A percentile compares a stretch with the other conserved stretches of the same genome.
These are phyloP conservation scores for Penicillium carneum DNA, from an alignment of 2,329 filamentous ascomycete genomes.

Conservation along the genomic window DNA sequence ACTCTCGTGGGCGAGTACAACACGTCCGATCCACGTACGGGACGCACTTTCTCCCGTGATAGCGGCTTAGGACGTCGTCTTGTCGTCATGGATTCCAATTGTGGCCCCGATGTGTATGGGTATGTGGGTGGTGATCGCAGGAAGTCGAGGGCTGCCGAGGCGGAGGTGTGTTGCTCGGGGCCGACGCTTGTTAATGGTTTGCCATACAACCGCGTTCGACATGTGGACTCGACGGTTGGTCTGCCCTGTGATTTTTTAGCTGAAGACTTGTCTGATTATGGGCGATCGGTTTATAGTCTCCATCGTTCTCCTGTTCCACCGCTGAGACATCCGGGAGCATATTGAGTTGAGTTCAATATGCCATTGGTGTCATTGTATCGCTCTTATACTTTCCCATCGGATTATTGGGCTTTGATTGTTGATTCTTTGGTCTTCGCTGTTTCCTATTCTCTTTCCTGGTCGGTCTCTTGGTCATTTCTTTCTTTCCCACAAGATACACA, in stretches of 20 bases:
- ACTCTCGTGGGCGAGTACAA: slow-evolving; percentile 30
- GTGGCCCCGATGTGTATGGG: slow-evolving; percentile 49
- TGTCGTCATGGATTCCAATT: slow-evolving; percentile 40
- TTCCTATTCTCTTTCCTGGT: slow-evolving; percentile 4
- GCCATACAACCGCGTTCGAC: slow-evolving; percentile 48
- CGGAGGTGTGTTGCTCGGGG: slow-evolving; percentile 36
- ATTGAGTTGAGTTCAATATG: slow-evolving; percentile 18
- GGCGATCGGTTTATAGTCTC: slow-evolving; percentile 27
- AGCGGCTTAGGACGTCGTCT: slow-evolving; percentile 25
- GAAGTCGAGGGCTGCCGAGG: slow-evolving; percentile 24
- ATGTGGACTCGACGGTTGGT: slow-evolving; percentile 21
- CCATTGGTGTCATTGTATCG: neutral
- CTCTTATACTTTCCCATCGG: neutral
- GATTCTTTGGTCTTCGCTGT: neutral
- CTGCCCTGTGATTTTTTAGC: slow-evolving; percentile 32
- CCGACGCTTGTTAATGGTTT: slow-evolving; percentile 51
- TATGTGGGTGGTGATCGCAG: slow-evolving; percentile 46
- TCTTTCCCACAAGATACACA: slow-evolving; percentile 13
- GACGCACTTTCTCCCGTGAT: slow-evolving; percentile 34
- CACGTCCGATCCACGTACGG: slow-evolving; percentile 24
- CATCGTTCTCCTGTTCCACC: slow-evolving; percentile 37
- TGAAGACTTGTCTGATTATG: slow-evolving; percentile 35
- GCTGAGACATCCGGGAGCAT: slow-evolving; percentile 35
- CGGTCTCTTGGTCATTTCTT: slow-evolving; percentile 18
- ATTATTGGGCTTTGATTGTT: neutral